Conservation (phyloP, 2,329 filamentous ascomycete genomes). For the Monosporascus sp. region DNA sequence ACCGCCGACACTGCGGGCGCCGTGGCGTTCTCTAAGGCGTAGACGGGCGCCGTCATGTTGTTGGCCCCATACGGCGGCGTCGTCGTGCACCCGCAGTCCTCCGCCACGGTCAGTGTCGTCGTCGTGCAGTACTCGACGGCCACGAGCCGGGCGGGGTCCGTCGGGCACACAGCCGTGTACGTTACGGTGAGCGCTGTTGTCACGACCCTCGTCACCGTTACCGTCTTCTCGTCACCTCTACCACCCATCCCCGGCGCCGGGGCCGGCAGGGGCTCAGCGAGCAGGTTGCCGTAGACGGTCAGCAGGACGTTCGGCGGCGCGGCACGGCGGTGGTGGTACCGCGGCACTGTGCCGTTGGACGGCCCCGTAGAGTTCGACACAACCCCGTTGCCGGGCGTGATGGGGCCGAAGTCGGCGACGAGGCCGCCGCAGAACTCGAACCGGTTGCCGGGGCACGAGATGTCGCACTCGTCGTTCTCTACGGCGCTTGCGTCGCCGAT, state of each 20-base stretch:
- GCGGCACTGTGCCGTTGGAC: slow-evolving; percentile 1
- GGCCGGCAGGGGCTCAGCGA: slow-evolving; percentile 21
- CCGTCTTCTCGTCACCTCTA: slow-evolving; percentile 16
- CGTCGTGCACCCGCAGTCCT: slow-evolving; percentile 21
- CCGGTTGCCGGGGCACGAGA: slow-evolving; percentile 36
- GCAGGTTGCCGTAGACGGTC: slow-evolving; percentile 37
- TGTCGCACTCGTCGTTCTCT: slow-evolving; percentile 29
- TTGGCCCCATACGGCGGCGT: slow-evolving; percentile 1
- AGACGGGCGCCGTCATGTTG: neutral
- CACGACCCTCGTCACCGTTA: slow-evolving; percentile 4
- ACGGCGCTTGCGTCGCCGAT: slow-evolving; percentile 36
- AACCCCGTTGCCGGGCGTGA: neutral
- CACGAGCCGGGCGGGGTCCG: slow-evolving; percentile 28
- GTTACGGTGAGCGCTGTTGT: slow-evolving; percentile 26
- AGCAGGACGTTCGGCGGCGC: slow-evolving; percentile 30
- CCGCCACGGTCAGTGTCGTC: slow-evolving; percentile 15
- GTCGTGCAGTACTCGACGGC: slow-evolving; percentile 29
- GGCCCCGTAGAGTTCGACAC: slow-evolving; percentile 3
- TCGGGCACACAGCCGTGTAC: slow-evolving; percentile 30
- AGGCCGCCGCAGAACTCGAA: slow-evolving; percentile 38
- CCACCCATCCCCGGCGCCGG: slow-evolving; percentile 30
- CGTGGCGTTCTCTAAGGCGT: neutral
- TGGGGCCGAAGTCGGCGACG: slow-evolving; percentile 3
- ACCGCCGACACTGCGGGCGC: slow-evolving; percentile 3
- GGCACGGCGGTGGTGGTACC: slow-evolving; percentile 20